Evolutionary conservation across 768 basidiomycete species (phyloP).

Genomic region (Mrakia hoshinonis): DNA sequence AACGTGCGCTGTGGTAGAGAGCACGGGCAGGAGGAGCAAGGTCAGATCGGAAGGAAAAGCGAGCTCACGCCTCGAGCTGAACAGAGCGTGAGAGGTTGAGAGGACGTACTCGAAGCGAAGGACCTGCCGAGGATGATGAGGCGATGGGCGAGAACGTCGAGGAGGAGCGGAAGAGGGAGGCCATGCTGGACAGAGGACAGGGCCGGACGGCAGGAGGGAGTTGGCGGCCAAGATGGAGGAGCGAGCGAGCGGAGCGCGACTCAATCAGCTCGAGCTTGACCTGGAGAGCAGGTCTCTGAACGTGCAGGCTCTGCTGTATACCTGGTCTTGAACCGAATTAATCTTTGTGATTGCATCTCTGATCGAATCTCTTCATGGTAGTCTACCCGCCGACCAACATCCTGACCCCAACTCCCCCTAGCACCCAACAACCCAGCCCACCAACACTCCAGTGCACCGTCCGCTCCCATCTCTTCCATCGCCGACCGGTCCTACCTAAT

Average conservation of each 20-base stretch:
- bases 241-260: neutral
- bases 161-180: neutral
- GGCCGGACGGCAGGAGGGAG: neutral
- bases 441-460: neutral
- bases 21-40: too few relatives aligned
- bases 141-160: neutral
- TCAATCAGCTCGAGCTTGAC: too few relatives aligned
- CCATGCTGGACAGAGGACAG: neutral
- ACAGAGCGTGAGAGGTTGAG: neutral
- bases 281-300: too few relatives aligned
- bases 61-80: neutral
- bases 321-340: too few relatives aligned
- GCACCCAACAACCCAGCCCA: conserved; percentile 17
- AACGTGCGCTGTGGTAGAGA: too few relatives aligned
- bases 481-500: neutral
- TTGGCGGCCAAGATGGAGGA: neutral
- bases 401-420: conserved; percentile 10
- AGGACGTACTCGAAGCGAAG: neutral
- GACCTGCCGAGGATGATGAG: neutral
- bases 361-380: too few relatives aligned
- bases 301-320: too few relatives aligned
- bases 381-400: neutral
- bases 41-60: neutral
- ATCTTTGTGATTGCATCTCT: too few relatives aligned
- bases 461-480: neutral